Evolutionary conservation across 2,329 filamentous ascomycete species (phyloP), one percentile per base, ranked within the genome.

Genomic region (Fusarium palustre): DNA sequence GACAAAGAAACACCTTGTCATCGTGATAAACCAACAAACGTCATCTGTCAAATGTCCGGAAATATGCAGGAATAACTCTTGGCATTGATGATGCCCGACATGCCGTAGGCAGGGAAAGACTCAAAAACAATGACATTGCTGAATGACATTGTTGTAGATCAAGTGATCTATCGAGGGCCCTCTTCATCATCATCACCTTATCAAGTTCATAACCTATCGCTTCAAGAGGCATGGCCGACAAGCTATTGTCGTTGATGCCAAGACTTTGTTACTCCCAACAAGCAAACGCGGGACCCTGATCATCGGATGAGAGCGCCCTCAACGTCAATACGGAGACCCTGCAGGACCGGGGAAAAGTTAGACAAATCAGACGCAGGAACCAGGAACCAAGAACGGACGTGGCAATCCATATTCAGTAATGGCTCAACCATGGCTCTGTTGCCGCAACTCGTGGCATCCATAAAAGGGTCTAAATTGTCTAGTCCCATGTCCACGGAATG

Each of bases 341-440:
- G 47, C 8, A 49, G 18, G 24, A 41, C 28, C 7, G 31, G 10
- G 15, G n/a, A 24, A 41, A 36, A 60, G 18, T n/a, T 33, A 42
- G 39, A 38, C 63, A 61, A 66, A 66, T 66, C 62, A 61, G 63
- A 66, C n/a, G 62, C 63, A 66, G 63, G 59, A 50, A 60, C 65
- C 59, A 60, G 38, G 65, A 69, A 68, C 55, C 46, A 64, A 52
- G 54, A 55, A 34, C 55, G 55, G 52, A 64, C 33, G 25, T 24
- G 8, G 18, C 54, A 43, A 45, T 20, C 45, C 49, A 55, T 33
- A 1, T n/a, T 33, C 16, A 20, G 55, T 36, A 53, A 55, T 55
- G 45, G 41, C 22, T 58, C 56, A 33, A 57, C 11, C 62, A 64
- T 54, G 46, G 33, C 33, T 65, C 10, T 22, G 13, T 43, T 68